These are phyloP conservation scores for Aspergillus clavatus DNA, from an alignment of 2,329 filamentous ascomycete genomes.

Conservation along the genomic window DNA sequence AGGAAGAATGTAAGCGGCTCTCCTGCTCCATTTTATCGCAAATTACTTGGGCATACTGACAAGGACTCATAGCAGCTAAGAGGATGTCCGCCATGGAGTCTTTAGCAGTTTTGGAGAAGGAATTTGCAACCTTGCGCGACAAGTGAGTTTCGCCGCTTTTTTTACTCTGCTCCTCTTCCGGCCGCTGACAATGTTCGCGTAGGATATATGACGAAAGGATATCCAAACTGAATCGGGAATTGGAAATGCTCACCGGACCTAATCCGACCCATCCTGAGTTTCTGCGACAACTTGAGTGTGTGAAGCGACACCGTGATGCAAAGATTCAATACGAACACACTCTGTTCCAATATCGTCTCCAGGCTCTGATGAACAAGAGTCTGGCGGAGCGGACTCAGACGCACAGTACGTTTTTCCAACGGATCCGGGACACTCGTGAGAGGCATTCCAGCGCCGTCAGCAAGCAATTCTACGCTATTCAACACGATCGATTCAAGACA, in stretches of 20 bases:
- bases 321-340: constrained; percentile 72
- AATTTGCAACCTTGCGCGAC: constrained; percentile 78
- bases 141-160: constrained; percentile 35
- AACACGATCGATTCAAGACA: constrained; percentile 75
- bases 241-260: constrained; percentile 55
- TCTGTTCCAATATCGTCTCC: constrained; percentile 67
- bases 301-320: constrained; percentile 75
- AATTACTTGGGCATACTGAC: constrained; percentile 4
- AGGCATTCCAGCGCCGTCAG: constrained; percentile 73
- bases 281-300: constrained; percentile 79
- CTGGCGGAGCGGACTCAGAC: constrained; percentile 80
- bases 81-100: constrained; percentile 77
- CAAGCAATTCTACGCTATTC: constrained; percentile 87
- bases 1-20: constrained; percentile 47
- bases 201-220: constrained; percentile 88
- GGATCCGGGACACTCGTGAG: constrained; percentile 76
- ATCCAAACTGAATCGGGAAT: constrained; percentile 67
- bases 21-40: background rate
- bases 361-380: constrained; percentile 67
- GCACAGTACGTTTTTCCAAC: constrained; percentile 86
- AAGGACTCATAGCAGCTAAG: constrained; percentile 59
- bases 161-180: background rate
- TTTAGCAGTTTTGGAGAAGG: constrained; percentile 74
- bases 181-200: constrained; percentile 12
- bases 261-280: constrained; percentile 80